Evolutionary conservation across 257 asterid species (phyloP).

Genomic region (Paraleonurus japonicus): DNA sequence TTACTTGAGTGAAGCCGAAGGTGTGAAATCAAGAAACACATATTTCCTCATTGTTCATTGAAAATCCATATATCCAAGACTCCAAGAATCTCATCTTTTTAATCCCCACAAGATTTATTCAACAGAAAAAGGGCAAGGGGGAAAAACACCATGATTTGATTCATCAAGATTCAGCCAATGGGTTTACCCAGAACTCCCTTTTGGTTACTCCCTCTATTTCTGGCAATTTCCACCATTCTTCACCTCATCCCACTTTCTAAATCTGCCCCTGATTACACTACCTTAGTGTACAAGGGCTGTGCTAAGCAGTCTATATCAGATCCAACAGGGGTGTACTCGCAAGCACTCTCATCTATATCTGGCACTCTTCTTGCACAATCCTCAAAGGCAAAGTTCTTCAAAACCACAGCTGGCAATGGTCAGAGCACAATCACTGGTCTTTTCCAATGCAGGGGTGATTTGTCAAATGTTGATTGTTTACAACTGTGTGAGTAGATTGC

Average conservation of each 20-base stretch:
- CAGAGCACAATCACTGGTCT: conserved; percentile 74
- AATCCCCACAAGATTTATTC: conserved; percentile 14
- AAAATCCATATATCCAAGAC: conserved; percentile 28
- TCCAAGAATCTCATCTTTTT: conserved; percentile 32
- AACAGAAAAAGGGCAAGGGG: not conserved
- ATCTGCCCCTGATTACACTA: conserved; percentile 66
- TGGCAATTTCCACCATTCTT: conserved; percentile 36
- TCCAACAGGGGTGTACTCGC: conserved; percentile 86
- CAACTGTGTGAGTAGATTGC: conserved; percentile 73
- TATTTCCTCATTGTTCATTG: conserved; percentile 31
- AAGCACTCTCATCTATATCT: conserved; percentile 77
- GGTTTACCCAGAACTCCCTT: conserved; percentile 41
- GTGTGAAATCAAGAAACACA: conserved; percentile 30
- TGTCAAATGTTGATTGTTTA: conserved; percentile 87
- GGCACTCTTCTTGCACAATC: conserved; percentile 87
- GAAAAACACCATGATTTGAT: conserved; percentile 44
- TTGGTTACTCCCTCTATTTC: conserved; percentile 33
- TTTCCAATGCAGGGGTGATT: conserved; percentile 88
- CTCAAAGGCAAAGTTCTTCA: conserved; percentile 74
- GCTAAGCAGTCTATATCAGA: conserved; percentile 79
- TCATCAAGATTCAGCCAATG: conserved; percentile 57
- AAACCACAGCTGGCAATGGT: conserved; percentile 63
- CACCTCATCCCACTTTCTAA: conserved; percentile 42
- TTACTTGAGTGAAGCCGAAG: conserved; percentile 14
- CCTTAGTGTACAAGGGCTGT: conserved; percentile 88